Evolutionary conservation across 1,139 yeast species (phyloP).

Genomic region (Debaryomyces sp.): DNA sequence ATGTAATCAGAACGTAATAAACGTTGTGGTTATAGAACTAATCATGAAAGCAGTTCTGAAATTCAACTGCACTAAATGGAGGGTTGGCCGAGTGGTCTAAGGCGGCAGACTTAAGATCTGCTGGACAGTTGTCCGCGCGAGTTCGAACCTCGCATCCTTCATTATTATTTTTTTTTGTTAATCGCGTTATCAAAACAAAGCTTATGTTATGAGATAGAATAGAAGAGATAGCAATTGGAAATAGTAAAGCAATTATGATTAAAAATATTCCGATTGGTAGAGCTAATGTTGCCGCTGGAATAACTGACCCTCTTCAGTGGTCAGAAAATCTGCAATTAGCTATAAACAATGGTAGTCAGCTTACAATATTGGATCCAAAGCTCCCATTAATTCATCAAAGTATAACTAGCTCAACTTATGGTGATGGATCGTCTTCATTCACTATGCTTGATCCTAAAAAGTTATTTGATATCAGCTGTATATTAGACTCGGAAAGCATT

Average conservation of each 20-base stretch:
- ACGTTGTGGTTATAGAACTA: neutral
- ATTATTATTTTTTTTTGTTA: slow-evolving; percentile 42
- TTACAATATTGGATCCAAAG: slow-evolving; percentile 42
- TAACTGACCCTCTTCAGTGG: slow-evolving; percentile 38
- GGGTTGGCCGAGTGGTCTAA: slow-evolving; percentile 60
- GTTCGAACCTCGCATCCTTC: slow-evolving; percentile 85
- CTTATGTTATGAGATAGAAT: neutral
- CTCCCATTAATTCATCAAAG: slow-evolving; percentile 39
- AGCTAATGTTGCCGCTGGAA: slow-evolving; percentile 24
- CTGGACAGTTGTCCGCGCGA: slow-evolving; percentile 70
- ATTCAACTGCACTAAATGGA: slow-evolving; percentile 23
- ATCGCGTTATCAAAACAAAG: slow-evolving; percentile 4
- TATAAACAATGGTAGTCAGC: slow-evolving; percentile 36
- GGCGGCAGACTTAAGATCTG: slow-evolving; percentile 59
- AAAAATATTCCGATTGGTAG: slow-evolving; percentile 24
- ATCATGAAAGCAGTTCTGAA: neutral
- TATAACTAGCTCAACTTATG: slow-evolving; percentile 18
- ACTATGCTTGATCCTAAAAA: slow-evolving; percentile 31
- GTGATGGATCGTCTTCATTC: slow-evolving; percentile 9
- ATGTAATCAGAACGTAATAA: neutral
- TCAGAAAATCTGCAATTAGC: slow-evolving; percentile 43
- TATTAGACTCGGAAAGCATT: slow-evolving; percentile 32
- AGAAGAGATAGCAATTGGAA: neutral
- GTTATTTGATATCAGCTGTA: slow-evolving; percentile 29
- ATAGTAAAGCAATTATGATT: slow-evolving; percentile 14